Evolutionary conservation across 352 stramenopile species (phyloP).

Genomic region (Globisporangium radiosum): DNA sequence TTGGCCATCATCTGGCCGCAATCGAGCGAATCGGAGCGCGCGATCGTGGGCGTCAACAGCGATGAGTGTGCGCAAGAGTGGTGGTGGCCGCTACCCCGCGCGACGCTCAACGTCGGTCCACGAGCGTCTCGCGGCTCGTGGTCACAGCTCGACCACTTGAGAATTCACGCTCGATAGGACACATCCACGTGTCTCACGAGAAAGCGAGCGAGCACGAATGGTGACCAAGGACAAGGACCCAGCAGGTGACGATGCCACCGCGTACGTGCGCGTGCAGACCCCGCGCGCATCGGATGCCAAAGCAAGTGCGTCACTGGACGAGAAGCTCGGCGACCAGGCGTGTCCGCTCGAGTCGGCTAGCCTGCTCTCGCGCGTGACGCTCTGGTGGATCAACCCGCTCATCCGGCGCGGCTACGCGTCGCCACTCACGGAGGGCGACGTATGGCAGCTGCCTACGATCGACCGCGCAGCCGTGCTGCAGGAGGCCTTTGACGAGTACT

Average conservation of each 20-base stretch:
- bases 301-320: background rate
- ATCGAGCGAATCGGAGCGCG: no score
- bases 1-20: no score
- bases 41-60: no score
- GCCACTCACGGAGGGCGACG: slow-evolving; percentile 21
- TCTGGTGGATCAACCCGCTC: slow-evolving; percentile 20
- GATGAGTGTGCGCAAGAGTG: no score
- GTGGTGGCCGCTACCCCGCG: no score
- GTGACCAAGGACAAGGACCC: background rate
- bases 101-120: no score
- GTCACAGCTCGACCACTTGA: no score
- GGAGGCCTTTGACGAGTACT: slow-evolving; percentile 16
- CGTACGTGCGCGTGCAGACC: slow-evolving; percentile 14
- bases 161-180: no score
- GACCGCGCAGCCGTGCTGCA: slow-evolving; percentile 21
- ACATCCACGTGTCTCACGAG: no score
- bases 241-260: background rate
- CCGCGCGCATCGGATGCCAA: slow-evolving; percentile 6
- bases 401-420: slow-evolving; percentile 11
- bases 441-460: slow-evolving; percentile 19
- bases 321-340: slow-evolving; percentile 2
- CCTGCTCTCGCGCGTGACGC: slow-evolving; percentile 13
- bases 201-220: background rate
- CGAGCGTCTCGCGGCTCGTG: no score
- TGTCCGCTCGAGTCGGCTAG: slow-evolving; percentile 18